Conservation (phyloP, 306 rosid genomes). For the Styphnolobium japonicum region DNA sequence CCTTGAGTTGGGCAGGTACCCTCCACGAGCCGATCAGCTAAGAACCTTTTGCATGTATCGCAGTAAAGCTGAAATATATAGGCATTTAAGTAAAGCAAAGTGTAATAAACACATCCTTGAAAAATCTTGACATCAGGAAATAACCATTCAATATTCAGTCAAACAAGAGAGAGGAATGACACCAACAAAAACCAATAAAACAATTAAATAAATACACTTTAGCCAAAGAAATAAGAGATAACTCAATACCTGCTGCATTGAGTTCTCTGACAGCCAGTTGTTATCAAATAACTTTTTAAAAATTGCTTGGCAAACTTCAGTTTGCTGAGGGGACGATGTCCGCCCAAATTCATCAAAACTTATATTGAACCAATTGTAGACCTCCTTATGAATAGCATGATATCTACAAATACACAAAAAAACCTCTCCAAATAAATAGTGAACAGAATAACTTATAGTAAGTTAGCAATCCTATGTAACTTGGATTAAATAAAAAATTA, state of each 20-base stretch:
- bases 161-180: background rate
- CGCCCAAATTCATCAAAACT: slow-evolving; percentile 95
- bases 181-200: background rate
- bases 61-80: slow-evolving; percentile 78
- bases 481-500: background rate
- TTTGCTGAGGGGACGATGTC: slow-evolving; percentile 79
- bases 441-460: background rate
- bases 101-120: background rate
- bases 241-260: slow-evolving; percentile 76
- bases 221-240: slow-evolving; percentile 4
- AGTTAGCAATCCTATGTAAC: background rate
- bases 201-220: background rate
- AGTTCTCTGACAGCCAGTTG: slow-evolving; percentile 82
- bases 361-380: slow-evolving; percentile 82
- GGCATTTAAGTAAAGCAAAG: slow-evolving; percentile 13
- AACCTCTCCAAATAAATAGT: background rate
- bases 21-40: slow-evolving; percentile 94
- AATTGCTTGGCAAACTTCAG: slow-evolving; percentile 88
- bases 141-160: slow-evolving; percentile 6
- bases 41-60: slow-evolving; percentile 72
- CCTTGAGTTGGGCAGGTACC: slow-evolving; percentile 78
- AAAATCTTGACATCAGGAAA: background rate
- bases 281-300: slow-evolving; percentile 63
- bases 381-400: slow-evolving; percentile 77
- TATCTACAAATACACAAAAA: slow-evolving; percentile 47